These are phyloP conservation scores for Penicillium daleae DNA, from an alignment of 495 filamentous ascomycete genomes.

Conservation along the genomic window DNA sequence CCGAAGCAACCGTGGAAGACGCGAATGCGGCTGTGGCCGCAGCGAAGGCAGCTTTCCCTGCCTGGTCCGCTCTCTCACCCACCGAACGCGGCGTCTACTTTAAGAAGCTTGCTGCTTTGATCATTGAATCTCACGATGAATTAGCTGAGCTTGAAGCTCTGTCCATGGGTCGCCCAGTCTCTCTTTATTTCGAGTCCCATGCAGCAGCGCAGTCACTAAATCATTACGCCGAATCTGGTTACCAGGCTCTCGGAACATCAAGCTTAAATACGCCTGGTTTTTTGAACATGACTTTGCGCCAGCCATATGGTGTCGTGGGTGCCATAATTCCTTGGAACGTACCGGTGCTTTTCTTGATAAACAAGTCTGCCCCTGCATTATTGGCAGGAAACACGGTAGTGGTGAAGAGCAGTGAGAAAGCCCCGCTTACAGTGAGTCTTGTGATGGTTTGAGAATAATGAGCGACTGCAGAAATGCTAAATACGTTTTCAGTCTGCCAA, in stretches of 20 bases:
- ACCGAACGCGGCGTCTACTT: slow-evolving; percentile 46
- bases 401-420: slow-evolving; percentile 60
- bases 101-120: slow-evolving; percentile 55
- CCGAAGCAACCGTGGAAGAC: slow-evolving; percentile 54
- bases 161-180: slow-evolving; percentile 36
- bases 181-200: slow-evolving; percentile 26
- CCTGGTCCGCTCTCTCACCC: slow-evolving; percentile 55
- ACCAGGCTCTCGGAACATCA: slow-evolving; percentile 43
- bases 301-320: slow-evolving; percentile 41
- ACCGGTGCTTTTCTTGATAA: slow-evolving; percentile 35
- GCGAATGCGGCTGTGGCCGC: slow-evolving; percentile 61
- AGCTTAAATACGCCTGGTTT: slow-evolving; percentile 62
- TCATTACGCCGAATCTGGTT: slow-evolving; percentile 32
- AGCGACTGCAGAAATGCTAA: background rate
- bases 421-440: slow-evolving; percentile 52
- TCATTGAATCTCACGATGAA: slow-evolving; percentile 49
- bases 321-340: slow-evolving; percentile 44
- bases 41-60: slow-evolving; percentile 61
- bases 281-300: slow-evolving; percentile 46
- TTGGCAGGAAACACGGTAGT: slow-evolving; percentile 61
- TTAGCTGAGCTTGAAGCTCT: slow-evolving; percentile 52
- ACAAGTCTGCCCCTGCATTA: slow-evolving; percentile 58
- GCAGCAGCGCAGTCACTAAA: slow-evolving; percentile 21
- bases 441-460: background rate
- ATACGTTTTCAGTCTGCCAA: slow-evolving; percentile 6